Percentiles rank a stretch among this genome's conserved stretches.
Conservation (phyloP, 768 basidiomycete species). For the Hysterangium stoloniferum region DNA sequence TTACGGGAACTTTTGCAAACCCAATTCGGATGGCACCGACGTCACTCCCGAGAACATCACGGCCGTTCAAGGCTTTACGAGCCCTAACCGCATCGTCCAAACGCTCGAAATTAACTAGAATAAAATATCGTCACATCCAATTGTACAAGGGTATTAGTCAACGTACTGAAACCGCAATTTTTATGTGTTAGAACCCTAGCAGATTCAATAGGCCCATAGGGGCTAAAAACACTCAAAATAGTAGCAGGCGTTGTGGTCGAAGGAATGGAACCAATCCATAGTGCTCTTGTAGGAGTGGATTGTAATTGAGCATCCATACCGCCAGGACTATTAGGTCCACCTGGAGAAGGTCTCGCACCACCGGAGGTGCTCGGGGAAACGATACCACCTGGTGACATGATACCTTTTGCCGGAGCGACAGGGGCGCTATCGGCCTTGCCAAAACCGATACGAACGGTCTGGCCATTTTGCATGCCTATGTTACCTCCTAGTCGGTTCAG, state of each 20-base stretch:
- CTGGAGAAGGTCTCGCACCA: conserved; percentile 11
- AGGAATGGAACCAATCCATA: conserved; percentile 98
- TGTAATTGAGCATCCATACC: conserved; percentile 83
- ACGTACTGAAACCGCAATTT: conserved; percentile 87
- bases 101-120: conserved; percentile 88
- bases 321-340: conserved; percentile 34
- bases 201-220: conserved; percentile 96
- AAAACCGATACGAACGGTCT: conserved; percentile 95
- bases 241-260: conserved; percentile 91
- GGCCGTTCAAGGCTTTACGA: conserved; percentile 89
- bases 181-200: conserved; percentile 95
- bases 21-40: conserved; percentile 96
- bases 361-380: conserved; percentile 40
- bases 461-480: conserved; percentile 90
- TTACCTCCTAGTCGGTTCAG: conserved; percentile 91
- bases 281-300: conserved; percentile 85
- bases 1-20: conserved; percentile 93
- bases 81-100: conserved; percentile 95
- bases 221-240: conserved; percentile 92
- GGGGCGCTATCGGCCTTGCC: conserved; percentile 97
- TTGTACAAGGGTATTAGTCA: conserved; percentile 1
- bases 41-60: conserved; percentile 92
- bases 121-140: conserved; percentile 11
- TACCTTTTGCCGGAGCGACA: conserved; percentile 77
- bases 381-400: conserved; percentile 51